Evolutionary conservation across 2,329 filamentous ascomycete genomes (phyloP).

Genomic region (Neonectria magnoliae): DNA sequence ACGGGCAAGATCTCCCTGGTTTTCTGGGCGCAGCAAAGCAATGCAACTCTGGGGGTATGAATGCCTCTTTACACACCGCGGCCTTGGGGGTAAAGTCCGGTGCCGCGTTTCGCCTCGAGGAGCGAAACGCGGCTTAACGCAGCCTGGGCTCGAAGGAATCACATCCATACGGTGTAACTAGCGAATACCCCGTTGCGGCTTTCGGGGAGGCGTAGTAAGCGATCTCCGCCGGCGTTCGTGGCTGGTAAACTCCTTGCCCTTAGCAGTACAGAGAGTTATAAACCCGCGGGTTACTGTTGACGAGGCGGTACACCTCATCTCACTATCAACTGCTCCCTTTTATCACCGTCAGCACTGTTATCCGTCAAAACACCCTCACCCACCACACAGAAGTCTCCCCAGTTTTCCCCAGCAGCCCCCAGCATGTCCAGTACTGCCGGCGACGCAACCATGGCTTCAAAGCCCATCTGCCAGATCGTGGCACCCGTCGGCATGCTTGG

Average conservation of each 20-base stretch:
- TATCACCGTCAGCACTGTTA: background rate
- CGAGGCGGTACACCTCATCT: background rate
- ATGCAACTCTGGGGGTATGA: background rate
- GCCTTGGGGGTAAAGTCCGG: background rate
- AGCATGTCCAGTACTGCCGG: background rate
- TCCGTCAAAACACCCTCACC: no score
- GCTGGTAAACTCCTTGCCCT: background rate
- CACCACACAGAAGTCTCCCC: no score
- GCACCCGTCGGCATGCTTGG: slow-evolving; percentile 61
- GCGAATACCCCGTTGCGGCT: background rate
- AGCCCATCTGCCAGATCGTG: slow-evolving; percentile 51
- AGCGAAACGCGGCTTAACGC: background rate
- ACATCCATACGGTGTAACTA: background rate
- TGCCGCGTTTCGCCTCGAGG: background rate
- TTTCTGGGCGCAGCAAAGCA: background rate
- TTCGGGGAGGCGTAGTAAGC: background rate
- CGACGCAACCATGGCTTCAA: background rate
- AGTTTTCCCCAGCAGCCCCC: no score
- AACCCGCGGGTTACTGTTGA: background rate
- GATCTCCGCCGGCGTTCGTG: background rate
- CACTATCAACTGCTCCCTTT: no score
- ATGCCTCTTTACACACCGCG: background rate
- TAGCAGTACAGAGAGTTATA: background rate
- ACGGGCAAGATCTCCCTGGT: background rate
- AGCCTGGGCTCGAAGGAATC: background rate